phyloP scores from a whole-genome alignment of 768 basidiomycete species.

The Gloeopeniophorella convolvens region DNA sequence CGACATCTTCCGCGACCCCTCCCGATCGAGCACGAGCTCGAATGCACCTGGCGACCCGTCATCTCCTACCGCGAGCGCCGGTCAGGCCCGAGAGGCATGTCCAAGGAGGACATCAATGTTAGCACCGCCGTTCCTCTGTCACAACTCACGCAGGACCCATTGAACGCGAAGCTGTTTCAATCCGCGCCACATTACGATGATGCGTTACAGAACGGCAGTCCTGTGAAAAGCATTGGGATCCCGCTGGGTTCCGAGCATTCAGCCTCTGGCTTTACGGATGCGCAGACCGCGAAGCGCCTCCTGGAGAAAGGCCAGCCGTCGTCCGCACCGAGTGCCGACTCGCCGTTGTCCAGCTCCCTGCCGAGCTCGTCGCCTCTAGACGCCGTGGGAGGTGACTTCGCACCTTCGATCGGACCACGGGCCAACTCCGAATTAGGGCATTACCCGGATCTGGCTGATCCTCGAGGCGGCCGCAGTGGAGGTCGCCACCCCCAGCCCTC shows the following conservation, averaged over 20 bases:
- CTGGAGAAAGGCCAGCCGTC: constrained; percentile 45
- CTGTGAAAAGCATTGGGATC: constrained; percentile 39
- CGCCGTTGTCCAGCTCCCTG: constrained; percentile 57
- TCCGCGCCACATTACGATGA: constrained; percentile 30
- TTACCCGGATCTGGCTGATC: constrained; percentile 58
- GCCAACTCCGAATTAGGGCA: constrained; percentile 81
- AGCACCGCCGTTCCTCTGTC: constrained; percentile 50
- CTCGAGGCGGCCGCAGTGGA: constrained; percentile 25
- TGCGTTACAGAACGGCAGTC: constrained; percentile 26
- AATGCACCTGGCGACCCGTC: constrained; percentile 36
- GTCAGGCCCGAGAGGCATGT: constrained; percentile 33
- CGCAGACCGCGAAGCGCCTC: constrained; percentile 35
- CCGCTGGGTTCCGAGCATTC: constrained; percentile 40
- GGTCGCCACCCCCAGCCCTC: constrained; percentile 42
- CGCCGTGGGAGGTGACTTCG: constrained; percentile 22
- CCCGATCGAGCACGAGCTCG: constrained; percentile 54
- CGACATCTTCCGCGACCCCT: constrained; percentile 33
- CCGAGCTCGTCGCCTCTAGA: constrained; percentile 43
- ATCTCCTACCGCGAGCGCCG: constrained; percentile 19
- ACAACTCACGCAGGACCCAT: constrained; percentile 46
- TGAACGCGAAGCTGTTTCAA: constrained; percentile 56
- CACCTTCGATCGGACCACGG: constrained; percentile 37
- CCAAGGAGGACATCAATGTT: constrained; percentile 56
- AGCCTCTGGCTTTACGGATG: constrained; percentile 29
- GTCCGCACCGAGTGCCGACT: constrained; percentile 39